Evolutionary conservation across 805 yeast species (phyloP).

Genomic region (Saturnispora gosingensis): DNA sequence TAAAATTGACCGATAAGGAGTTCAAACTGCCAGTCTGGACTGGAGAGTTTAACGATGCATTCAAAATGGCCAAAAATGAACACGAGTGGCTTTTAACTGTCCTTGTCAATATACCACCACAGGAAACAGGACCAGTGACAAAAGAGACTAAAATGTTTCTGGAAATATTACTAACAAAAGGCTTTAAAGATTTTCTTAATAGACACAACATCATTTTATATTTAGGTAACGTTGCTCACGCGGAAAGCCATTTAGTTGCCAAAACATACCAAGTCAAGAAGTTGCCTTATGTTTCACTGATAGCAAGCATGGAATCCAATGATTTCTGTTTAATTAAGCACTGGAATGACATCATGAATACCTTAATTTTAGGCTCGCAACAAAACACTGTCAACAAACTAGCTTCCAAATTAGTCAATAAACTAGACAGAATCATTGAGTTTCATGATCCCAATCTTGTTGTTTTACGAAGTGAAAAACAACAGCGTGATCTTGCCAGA

Average conservation of each 20-base stretch:
- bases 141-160: conserved; percentile 18
- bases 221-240: conserved; percentile 53
- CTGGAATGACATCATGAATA: neutral
- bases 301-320: conserved; percentile 30
- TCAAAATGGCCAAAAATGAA: conserved; percentile 30
- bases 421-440: conserved; percentile 35
- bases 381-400: neutral
- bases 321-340: neutral
- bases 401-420: conserved; percentile 25
- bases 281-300: conserved; percentile 46
- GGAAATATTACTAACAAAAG: conserved; percentile 30
- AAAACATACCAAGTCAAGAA: conserved; percentile 41
- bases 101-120: conserved; percentile 38
- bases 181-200: conserved; percentile 29
- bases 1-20: conserved; percentile 21
- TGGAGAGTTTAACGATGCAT: conserved; percentile 36
- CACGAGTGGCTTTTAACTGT: conserved; percentile 46
- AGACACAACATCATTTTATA: conserved; percentile 45
- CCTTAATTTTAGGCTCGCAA: neutral
- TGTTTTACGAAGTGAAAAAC: conserved; percentile 49
- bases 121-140: conserved; percentile 26
- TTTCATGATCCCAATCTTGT: conserved; percentile 54
- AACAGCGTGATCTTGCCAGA: conserved; percentile 50
- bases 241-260: conserved; percentile 62
- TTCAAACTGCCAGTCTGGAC: conserved; percentile 21